These are phyloP conservation scores for Fusarium xylarioides DNA, from an alignment of 2,329 filamentous ascomycete genomes.

Conservation along the genomic window DNA sequence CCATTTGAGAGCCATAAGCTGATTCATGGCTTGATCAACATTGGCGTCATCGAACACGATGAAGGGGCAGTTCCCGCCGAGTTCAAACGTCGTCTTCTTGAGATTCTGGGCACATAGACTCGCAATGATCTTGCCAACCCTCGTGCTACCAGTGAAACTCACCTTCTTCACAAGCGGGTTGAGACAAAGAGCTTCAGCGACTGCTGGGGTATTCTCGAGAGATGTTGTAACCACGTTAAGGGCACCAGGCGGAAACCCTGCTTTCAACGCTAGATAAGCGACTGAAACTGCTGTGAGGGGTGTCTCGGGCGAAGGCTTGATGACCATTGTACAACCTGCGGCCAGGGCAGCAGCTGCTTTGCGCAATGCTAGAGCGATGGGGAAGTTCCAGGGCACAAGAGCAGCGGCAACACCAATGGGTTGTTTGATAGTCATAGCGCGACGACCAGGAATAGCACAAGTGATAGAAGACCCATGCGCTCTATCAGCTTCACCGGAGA, in stretches of 20 bases:
- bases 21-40: not conserved
- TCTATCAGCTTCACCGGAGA: conserved; percentile 57
- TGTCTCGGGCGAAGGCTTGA: conserved; percentile 77
- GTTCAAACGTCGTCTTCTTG: conserved; percentile 74
- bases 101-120: conserved; percentile 67
- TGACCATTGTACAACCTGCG: conserved; percentile 80
- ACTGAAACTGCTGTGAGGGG: conserved; percentile 76
- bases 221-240: conserved; percentile 62
- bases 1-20: conserved; percentile 60
- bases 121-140: conserved; percentile 73
- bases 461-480: conserved; percentile 65
- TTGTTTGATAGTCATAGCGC: conserved; percentile 74
- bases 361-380: conserved; percentile 59
- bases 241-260: conserved; percentile 79
- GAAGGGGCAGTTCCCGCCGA: conserved; percentile 75
- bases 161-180: conserved; percentile 66
- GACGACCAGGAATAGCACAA: conserved; percentile 53
- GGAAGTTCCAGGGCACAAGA: conserved; percentile 66
- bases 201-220: conserved; percentile 52
- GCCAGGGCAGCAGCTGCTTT: conserved; percentile 67
- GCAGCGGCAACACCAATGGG: conserved; percentile 49
- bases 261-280: conserved; percentile 71
- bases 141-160: conserved; percentile 81
- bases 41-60: conserved; percentile 75
- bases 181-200: conserved; percentile 57